Evolutionary conservation across 768 basidiomycete genomes (phyloP).

Genomic region (Hortiboletus flavorubellus): DNA sequence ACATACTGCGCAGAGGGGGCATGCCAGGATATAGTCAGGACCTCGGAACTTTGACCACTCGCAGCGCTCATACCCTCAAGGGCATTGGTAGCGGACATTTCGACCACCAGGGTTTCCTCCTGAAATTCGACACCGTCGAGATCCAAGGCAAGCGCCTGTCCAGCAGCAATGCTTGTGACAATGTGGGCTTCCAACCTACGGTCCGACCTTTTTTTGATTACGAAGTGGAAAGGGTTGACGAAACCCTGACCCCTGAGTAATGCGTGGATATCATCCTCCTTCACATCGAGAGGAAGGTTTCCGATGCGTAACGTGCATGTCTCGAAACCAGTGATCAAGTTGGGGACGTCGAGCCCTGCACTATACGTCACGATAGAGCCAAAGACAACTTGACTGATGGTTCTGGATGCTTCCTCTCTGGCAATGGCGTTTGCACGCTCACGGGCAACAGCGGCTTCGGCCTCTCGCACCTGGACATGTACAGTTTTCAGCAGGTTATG

Average conservation of each 20-base stretch:
- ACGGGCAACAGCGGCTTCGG: slow-evolving; percentile 15
- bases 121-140: slow-evolving; percentile 51
- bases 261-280: slow-evolving; percentile 37
- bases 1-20: slow-evolving; percentile 44
- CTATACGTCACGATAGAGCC: slow-evolving; percentile 48
- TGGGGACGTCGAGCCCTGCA: slow-evolving; percentile 46
- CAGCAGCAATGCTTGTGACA: slow-evolving; percentile 40
- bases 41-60: slow-evolving; percentile 32
- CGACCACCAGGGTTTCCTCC: slow-evolving; percentile 40
- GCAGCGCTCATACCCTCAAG: slow-evolving; percentile 42
- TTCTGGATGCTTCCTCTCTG: slow-evolving; percentile 41
- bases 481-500: background rate
- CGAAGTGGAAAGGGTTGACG: slow-evolving; percentile 31
- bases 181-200: slow-evolving; percentile 40
- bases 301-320: slow-evolving; percentile 45
- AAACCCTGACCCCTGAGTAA: slow-evolving; percentile 45
- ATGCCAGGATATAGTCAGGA: slow-evolving; percentile 51
- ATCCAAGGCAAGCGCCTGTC: slow-evolving; percentile 38
- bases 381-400: slow-evolving; percentile 41
- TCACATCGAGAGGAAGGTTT: slow-evolving; percentile 42
- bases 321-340: slow-evolving; percentile 50
- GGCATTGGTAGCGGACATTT: slow-evolving; percentile 38
- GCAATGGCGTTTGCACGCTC: slow-evolving; percentile 9
- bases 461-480: slow-evolving; percentile 8
- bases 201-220: slow-evolving; percentile 29